Evolutionary conservation across 2,329 filamentous ascomycete species (phyloP).

Genomic region (Trichoderma atrobrunneum): DNA sequence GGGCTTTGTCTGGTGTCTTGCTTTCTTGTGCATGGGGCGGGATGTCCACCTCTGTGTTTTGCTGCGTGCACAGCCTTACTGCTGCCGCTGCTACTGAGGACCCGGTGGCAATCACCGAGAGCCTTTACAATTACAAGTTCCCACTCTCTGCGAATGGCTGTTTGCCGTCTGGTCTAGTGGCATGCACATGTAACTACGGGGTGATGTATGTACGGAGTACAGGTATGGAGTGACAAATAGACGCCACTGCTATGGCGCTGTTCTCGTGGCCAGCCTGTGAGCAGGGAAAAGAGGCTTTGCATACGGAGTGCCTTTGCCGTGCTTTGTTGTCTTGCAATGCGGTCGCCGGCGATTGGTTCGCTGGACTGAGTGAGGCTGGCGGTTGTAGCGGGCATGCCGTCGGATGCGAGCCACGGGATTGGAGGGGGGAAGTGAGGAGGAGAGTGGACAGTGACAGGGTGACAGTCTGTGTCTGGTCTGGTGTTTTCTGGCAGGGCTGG

Average conservation of each 20-base stretch:
- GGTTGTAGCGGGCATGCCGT: conserved; percentile 2
- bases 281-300: background rate
- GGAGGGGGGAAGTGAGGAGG: background rate
- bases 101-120: background rate
- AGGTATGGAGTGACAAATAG: background rate
- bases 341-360: background rate
- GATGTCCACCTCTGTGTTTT: background rate
- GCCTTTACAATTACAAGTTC: background rate
- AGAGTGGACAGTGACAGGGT: background rate
- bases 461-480: no score
- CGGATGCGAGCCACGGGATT: background rate
- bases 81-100: background rate
- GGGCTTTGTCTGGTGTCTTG: background rate
- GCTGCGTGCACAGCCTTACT: background rate
- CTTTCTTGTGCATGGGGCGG: background rate
- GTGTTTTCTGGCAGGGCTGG: background rate
- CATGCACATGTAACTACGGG: no score
- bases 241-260: background rate
- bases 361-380: conserved; percentile 3
- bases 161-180: background rate
- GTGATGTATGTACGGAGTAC: background rate
- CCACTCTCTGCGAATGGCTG: background rate
- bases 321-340: background rate
- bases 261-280: background rate
- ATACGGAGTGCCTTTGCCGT: background rate